A percentile compares a stretch with the other conserved stretches of the same genome.
Conservation (phyloP, 2,329 filamentous ascomycete genomes). For the Chrysoporthe cubensis region DNA sequence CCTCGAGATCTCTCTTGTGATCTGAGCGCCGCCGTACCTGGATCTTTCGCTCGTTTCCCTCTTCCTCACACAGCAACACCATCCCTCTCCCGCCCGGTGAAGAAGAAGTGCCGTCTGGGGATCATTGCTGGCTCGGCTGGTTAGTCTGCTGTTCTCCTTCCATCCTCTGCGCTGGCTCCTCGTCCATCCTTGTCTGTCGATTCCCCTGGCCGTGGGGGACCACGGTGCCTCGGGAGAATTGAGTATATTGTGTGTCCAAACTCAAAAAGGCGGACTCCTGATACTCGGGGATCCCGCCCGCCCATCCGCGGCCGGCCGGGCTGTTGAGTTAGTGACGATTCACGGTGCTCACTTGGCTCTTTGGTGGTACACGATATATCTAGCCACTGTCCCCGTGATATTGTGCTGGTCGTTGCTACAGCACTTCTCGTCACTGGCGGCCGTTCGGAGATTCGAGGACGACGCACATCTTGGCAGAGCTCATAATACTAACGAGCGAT, state of each 20-base stretch:
- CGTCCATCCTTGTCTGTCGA: background rate
- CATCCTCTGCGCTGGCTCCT: background rate
- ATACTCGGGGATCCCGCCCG: background rate
- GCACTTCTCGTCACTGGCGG: background rate
- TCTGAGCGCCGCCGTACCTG: constrained; percentile 10
- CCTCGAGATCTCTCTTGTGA: constrained; percentile 4
- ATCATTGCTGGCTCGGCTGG: background rate
- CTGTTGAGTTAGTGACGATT: background rate
- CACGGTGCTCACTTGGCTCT: background rate
- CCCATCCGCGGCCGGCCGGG: background rate
- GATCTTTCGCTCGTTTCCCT: background rate
- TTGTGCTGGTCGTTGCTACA: background rate
- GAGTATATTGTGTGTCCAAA: background rate
- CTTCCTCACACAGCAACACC: background rate
- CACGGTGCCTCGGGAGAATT: background rate
- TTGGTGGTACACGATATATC: background rate
- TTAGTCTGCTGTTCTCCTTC: background rate
- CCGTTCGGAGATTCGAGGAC: background rate
- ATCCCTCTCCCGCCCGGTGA: background rate
- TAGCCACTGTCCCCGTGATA: background rate
- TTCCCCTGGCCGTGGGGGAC: background rate
- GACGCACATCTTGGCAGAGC: background rate
- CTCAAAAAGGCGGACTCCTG: background rate
- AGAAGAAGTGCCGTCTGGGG: background rate
- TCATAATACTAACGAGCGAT: background rate